Base-by-base conservation (phyloP, 1,284 basidiomycete genomes). In the Calocybe gambosa region DNA sequence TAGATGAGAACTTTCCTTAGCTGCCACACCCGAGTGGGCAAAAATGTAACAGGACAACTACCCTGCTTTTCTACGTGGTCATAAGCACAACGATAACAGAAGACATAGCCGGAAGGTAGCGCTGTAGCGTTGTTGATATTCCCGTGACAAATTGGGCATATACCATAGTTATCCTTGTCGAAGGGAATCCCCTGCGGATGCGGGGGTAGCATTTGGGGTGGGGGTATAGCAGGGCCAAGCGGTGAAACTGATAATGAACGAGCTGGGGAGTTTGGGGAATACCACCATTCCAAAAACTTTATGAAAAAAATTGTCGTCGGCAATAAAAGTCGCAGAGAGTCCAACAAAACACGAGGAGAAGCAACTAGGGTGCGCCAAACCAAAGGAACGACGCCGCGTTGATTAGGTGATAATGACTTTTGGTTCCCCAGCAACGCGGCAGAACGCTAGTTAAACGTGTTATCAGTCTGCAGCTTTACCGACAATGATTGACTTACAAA, bases 281-380 rank as follows among this genome's bases (percentile, higher is more conserved):
- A 99, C 94, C 96, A 99, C 94, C 96, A 99, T 67, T 99, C 93
- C 25, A 97, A 74, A 65, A 99, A 95, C 66, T 96, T 97, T 73
- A 99, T 78, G 62, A 93, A 87, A 65, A 99, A 96, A 50, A 99
- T 94, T 28, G 92, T 85, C 2, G 89, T 89, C 1, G 96, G 93
- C 8, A 96, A 77, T 12, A 94, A 75, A 38, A 95, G 72, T 54
- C 86, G 83, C 39, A 94, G 71, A 1, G 85, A 90, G 59, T 89
- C 84, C 31, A 90, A 71, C 6, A 88, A 55, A 36, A 83, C 62
- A 38, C 72, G 74, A 4, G 87, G 87, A 8, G 82, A 78, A 31
- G 63, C 65, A 44, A 69, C 55, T 16, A 85, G 50, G 19, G 79
- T 56, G 16, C 66, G 66, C 50, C 68, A 71, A 26, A 83, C 49